Evolutionary conservation across 495 filamentous ascomycete species (phyloP), one percentile per base, ranked within the genome.

Genomic region (Neurospora sp.): DNA sequence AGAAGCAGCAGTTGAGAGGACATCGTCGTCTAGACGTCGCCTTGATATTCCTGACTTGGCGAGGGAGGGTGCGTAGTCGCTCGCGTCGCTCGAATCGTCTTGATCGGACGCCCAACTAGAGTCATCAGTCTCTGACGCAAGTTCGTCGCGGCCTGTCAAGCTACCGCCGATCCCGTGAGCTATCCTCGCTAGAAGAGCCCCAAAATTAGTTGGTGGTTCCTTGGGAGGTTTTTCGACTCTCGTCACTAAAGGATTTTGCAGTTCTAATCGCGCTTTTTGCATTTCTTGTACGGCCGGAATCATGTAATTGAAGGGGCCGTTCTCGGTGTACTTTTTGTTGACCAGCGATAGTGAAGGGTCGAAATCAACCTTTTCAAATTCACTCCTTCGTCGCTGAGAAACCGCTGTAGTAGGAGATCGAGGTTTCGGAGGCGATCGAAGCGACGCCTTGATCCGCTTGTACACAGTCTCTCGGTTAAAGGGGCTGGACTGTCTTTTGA

Each of bases 401-500:
- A 31, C 12, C 5, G 49, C 66, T 14, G 70, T 75, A 6, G 27
- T 27, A 4, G 74, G 70, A 35, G 76, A 72, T 18, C 60, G 49
- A 18, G 77, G 72, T 14, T 75, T 71, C 8, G 78, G 71, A 16
- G 72, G 72, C 8, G 76, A 75, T 18, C 79, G 79, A 20, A 85
- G 62, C 6, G 82, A 82, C 2, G 83, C 84, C 39, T 77, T 73
- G n/a, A 89, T 83, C 14, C 83, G 83, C 71, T 87, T 85, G 75
- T 83, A 88, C 7, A 89, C 86, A 1, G 85, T 85, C 69, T 87
- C 84, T 49, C 84, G 82, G 66, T 85, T 85, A 72, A 88, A 87
- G 20, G 86, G 86, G 71, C 85, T 87, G 0, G 80, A 74, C 10
- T 82, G 75, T 40, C 85, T 77, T 74, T 86, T 87, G 39, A 80